Base-by-base conservation (phyloP, 2,329 filamentous ascomycete genomes). In the Metarhizium humberi region DNA sequence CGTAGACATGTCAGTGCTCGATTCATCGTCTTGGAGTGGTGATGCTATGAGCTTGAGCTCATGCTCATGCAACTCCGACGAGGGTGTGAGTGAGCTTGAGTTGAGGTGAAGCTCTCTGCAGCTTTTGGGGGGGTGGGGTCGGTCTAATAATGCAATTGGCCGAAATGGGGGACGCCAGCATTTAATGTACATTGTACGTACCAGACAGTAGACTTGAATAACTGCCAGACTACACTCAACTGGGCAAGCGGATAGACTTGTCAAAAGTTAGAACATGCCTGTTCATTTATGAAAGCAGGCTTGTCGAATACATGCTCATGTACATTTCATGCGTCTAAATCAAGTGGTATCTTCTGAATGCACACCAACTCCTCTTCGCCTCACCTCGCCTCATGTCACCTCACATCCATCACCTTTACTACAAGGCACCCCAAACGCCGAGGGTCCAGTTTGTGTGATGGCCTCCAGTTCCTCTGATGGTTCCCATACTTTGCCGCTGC, bases 401-500 rank as follows among this genome's bases (percentile, higher is more conserved):
- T 45, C 4, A 11, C 25, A 25, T 25, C 32, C 38, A n/a, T 25
- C 42, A n/a, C 16, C 2, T 14, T 25, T 25, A 25, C 62, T 68
- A 79, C 40, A 74, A 57, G 74, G 79, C 65, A 5, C 80, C 83
- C 83, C 84, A 87, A 10, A 78, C 66, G 0, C 84, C 84, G 52
- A 87, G 64, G 3, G 84, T 86, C 82, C 82, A 87, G 57, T 73
- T 80, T 13, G 73, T 64, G 56, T 77, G 74, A 54, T 72, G 66
- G 3, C 68, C 67, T 55, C 68, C 70, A 30, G 64, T 62, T 11
- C 66, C 65, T 42, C 71, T 62, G 40, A 67, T 64, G 0, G 80
- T 71, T 0, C 81, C 83, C 73, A 87, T 76, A 63, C 85, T 87
- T 67, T 87, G 84, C 56, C 85, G 76, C 59, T 84, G 80, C 53